These are phyloP conservation scores for Starmerella davenportii DNA, from an alignment of 805 yeast species.

Conservation along the genomic window DNA sequence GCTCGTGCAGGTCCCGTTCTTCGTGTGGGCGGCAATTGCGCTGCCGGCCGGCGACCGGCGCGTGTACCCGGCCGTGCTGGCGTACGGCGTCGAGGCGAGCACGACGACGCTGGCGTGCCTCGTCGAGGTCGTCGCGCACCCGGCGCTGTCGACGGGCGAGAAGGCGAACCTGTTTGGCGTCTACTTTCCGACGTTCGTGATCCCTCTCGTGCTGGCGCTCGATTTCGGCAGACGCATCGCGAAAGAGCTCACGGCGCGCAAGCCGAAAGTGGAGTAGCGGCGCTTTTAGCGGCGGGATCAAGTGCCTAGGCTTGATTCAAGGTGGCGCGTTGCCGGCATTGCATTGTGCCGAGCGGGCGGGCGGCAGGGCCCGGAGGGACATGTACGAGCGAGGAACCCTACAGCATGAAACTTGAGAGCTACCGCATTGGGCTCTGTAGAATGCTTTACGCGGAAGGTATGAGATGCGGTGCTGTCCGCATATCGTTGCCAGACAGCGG, in stretches of 20 bases:
- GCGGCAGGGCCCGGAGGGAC: too few species aligned
- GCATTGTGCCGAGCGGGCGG: too few species aligned
- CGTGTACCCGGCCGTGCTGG: conserved; percentile 29
- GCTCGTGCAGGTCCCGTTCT: conserved; percentile 62
- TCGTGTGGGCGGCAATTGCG: conserved; percentile 29
- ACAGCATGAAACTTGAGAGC: too few species aligned
- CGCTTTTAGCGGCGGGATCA: too few species aligned
- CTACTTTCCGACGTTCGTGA: conserved; percentile 53
- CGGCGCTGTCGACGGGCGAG: conserved; percentile 23
- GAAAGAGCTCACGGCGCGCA: background rate
- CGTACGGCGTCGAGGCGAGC: conserved; percentile 72
- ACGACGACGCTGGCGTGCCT: conserved; percentile 59
- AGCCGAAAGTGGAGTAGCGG: background rate
- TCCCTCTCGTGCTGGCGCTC: conserved; percentile 40
- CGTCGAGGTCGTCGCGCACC: conserved; percentile 23
- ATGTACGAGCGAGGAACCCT: too few species aligned
- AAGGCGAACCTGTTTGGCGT: conserved; percentile 30
- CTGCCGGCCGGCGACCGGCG: conserved; percentile 22
- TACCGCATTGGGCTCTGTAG: too few species aligned
- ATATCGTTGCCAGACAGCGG: too few species aligned
- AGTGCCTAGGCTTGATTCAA: too few species aligned
- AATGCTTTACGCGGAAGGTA: too few species aligned
- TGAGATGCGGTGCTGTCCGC: too few species aligned
- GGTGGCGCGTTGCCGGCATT: too few species aligned
- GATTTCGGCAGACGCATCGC: conserved; percentile 24